These are phyloP conservation scores for Mycena sp. DNA, from an alignment of 1,284 basidiomycete genomes.

Conservation along the genomic window DNA sequence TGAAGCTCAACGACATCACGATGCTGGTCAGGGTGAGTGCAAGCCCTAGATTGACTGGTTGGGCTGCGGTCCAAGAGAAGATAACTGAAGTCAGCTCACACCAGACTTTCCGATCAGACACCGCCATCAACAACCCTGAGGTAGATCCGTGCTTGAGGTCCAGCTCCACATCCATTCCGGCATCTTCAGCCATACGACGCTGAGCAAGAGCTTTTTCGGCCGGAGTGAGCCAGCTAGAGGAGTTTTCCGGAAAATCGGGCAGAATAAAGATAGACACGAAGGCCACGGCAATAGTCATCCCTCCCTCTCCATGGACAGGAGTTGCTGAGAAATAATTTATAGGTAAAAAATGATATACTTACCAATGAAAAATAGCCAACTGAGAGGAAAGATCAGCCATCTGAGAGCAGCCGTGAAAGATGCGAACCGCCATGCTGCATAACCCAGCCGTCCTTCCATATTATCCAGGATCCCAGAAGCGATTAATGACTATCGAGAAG, in stretches of 20 bases:
- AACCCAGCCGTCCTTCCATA: constrained; percentile 77
- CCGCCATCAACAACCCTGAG: constrained; percentile 63
- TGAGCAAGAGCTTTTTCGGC: constrained; percentile 74
- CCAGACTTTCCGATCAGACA: constrained; percentile 81
- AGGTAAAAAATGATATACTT: background rate
- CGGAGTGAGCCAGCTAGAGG: constrained; percentile 65
- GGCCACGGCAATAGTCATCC: constrained; percentile 71
- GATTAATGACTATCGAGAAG: constrained; percentile 58
- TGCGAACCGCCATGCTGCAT: constrained; percentile 76
- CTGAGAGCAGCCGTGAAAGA: background rate
- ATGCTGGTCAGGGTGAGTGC: constrained; percentile 56
- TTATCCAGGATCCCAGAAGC: constrained; percentile 75
- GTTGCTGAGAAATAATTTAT: background rate
- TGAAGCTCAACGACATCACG: constrained; percentile 65
- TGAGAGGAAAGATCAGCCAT: constrained; percentile 33
- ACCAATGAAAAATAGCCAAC: constrained; percentile 78
- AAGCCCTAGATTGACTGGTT: constrained; percentile 42
- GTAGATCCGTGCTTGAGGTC: constrained; percentile 42
- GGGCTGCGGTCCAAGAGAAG: constrained; percentile 22
- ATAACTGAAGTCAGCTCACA: constrained; percentile 54
- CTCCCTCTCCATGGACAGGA: constrained; percentile 60
- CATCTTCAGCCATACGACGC: constrained; percentile 79
- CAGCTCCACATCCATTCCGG: constrained; percentile 57
- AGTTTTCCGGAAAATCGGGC: constrained; percentile 78
- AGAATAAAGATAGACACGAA: constrained; percentile 71